Evolutionary conservation across 345 rosid species (phyloP), one percentile per base, ranked within the genome.

Genomic region (Rhizophora apiculata): DNA sequence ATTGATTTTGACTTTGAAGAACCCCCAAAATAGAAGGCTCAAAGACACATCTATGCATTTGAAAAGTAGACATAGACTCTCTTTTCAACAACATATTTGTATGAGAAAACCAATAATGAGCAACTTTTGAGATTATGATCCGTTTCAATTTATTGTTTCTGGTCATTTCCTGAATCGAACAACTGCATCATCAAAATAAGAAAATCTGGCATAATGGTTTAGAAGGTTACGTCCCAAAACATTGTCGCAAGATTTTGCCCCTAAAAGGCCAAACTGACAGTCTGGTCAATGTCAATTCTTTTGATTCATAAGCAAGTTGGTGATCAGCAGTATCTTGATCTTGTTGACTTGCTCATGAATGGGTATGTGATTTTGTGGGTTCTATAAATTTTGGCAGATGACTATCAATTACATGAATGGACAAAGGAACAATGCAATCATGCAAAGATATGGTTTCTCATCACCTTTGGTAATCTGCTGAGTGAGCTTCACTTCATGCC

Each of bases 371-470:
- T 53, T 24, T 27, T 31, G n/a, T 20, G 48, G 65, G 22, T 60
- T 52, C n/a, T 16, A 1, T 61, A 9, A 63, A 66, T 53, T 48
- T 64, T 64, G 19, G 60, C 87, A 91, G 97, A 83, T 94, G 95
- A 94, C 97, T 49, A 71, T 94, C 64, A 83, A 94, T 74, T 94
- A 91, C 81, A 76, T 89, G 88, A 77, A 63, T 49, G 88, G 90
- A 51, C 85, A 78, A 79, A 81, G 77, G 76, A 94, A 89, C 62
- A 66, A 80, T 74, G 64, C 82, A 82, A 78, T 87, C 69, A 85
- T 91, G 93, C 96, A 88, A 85, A 83, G 91, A 87, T 94, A 94
- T 18, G 98, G 97, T 67, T 91, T 94, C 76, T 94, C 98, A 13
- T 89, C 97, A 55, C 74, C 95, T 0, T 90, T 82, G 89, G 98